Base-by-base conservation (phyloP, 2,329 filamentous ascomycete species). In the Botrytis fragariae region DNA sequence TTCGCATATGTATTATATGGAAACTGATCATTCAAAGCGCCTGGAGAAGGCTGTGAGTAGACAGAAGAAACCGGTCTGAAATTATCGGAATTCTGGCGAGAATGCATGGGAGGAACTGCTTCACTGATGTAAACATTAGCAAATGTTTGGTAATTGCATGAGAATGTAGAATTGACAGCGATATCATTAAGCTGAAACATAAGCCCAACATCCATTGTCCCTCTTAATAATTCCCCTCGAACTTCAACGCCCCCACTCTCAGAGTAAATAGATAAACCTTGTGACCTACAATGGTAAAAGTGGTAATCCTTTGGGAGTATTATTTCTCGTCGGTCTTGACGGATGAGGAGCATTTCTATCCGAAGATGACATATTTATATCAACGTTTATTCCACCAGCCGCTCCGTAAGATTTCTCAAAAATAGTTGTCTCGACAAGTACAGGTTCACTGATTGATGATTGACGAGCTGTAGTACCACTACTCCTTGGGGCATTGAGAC, bases 51-150 rank as follows among this genome's bases (percentile, higher is more conserved):
- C 79, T 88, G 86, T 63, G 89, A 89, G 80, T 92, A 91, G 64
- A 90, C 77, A 25, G 91, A 91, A 45, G 90, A 91, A 10, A 84
- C 77, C n/a, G 87, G 86, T 59, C 86, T 86, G 75, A 82, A 83
- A 71, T 79, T 80, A 48, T 61, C 35, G n/a, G 51, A 32, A 68
- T 72, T 68, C 39, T 60, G 37, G 7, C 44, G 70, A 25, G 83
- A 81, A 74, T 77, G 72, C 25, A 74, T 63, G 29, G 75, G 74
- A 73, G 73, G 73, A 61, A 72, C 72, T 74, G 75, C 42, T 61
- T 78, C 74, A 68, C 76, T 77, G 68, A 35, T 44, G 51, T 10
- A 61, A 62, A 57, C 67, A 75, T 79, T 76, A 78, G 76, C 69
- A 72, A 44, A 65, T 68, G 42, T 74, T 60, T 57, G 70, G 45